A percentile compares a stretch with the other conserved stretches of the same genome.
Conservation (phyloP, 495 filamentous ascomycete species). For the Xylaria bambusicola region DNA sequence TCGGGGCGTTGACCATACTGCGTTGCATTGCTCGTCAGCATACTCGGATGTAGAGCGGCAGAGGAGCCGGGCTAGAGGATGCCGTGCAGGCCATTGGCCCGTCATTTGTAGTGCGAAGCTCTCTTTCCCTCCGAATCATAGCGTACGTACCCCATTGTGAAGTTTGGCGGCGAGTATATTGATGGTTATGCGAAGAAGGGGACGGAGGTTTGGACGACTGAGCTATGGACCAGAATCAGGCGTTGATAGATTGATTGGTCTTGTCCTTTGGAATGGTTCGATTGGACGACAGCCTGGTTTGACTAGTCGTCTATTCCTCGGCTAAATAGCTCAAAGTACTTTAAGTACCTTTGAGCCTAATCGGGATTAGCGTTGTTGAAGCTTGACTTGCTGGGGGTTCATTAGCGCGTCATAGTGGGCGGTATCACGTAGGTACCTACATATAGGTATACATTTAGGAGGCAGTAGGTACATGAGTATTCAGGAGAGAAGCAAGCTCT, state of each 20-base stretch:
- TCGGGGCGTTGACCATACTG: constrained; percentile 76
- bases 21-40: constrained; percentile 15
- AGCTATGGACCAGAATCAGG: constrained; percentile 22
- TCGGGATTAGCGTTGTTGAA: no score
- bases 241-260: constrained; percentile 7
- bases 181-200: constrained; percentile 7
- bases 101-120: neutral
- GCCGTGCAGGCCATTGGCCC: constrained; percentile 4
- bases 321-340: constrained; percentile 19
- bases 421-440: no score
- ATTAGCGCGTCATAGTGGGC: no score
- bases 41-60: neutral
- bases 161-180: constrained; percentile 13
- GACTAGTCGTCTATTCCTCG: constrained; percentile 30
- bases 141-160: constrained; percentile 30
- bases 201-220: constrained; percentile 24
- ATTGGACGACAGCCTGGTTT: constrained; percentile 22
- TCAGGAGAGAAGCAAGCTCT: no score
- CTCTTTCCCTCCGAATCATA: neutral
- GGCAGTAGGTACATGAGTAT: no score
- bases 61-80: neutral
- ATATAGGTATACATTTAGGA: no score
- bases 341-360: no score
- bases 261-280: constrained; percentile 26
- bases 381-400: no score